Evolutionary conservation across 768 basidiomycete genomes (phyloP).

Genomic region (Suillus occidentalis): DNA sequence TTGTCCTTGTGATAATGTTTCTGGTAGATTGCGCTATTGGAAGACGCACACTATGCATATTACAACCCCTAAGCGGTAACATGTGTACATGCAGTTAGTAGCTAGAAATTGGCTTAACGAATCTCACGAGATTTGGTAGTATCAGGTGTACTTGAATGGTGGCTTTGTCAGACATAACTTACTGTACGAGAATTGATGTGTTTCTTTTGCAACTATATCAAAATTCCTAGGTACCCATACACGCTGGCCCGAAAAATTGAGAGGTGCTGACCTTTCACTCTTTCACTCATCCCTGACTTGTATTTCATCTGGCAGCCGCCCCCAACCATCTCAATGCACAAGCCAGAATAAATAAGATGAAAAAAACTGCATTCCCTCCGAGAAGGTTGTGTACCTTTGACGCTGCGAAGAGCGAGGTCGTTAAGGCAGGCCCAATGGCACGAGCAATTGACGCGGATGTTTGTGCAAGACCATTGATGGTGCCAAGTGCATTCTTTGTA

Average conservation of each 20-base stretch:
- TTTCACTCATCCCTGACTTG: slow-evolving; percentile 29
- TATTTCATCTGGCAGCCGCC: slow-evolving; percentile 26
- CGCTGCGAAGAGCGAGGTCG: slow-evolving; percentile 51
- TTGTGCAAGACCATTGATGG: slow-evolving; percentile 58
- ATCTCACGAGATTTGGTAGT: not conserved
- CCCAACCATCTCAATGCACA: slow-evolving; percentile 20
- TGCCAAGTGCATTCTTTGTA: slow-evolving; percentile 51
- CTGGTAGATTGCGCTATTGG: not conserved
- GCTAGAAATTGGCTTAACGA: not conserved
- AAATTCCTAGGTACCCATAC: not conserved
- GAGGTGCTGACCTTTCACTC: slow-evolving; percentile 9
- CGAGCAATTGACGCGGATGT: slow-evolving; percentile 45
- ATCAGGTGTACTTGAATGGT: not conserved
- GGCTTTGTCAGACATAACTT: not conserved
- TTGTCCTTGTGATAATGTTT: not conserved
- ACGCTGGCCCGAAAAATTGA: not conserved
- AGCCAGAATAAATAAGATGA: slow-evolving; percentile 35
- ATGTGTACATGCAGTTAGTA: not conserved
- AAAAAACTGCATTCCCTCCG: slow-evolving; percentile 52
- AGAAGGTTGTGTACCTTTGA: slow-evolving; percentile 49
- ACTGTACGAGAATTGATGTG: not conserved
- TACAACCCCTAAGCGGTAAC: not conserved
- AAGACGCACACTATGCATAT: not conserved
- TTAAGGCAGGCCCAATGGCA: slow-evolving; percentile 48
- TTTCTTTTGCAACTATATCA: not conserved